phyloP scores from a whole-genome alignment of 805 yeast species.

The Ogataea angusta region DNA sequence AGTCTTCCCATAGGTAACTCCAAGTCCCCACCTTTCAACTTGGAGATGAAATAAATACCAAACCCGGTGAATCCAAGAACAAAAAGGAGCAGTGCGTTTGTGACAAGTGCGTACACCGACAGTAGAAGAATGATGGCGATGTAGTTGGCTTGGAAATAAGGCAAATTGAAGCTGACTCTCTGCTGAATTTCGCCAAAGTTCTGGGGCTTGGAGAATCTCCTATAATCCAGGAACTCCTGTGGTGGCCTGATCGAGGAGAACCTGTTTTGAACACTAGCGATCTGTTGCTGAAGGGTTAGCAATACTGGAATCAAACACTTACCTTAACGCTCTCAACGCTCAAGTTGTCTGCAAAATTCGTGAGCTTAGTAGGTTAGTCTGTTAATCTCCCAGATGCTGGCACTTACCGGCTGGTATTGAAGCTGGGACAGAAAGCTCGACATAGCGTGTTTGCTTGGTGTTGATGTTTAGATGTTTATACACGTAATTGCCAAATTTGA shows the following conservation, averaged over 20 bases:
- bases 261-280: slow-evolving; percentile 54
- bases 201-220: slow-evolving; percentile 85
- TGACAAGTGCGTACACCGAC: slow-evolving; percentile 79
- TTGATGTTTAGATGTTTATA: slow-evolving; percentile 2
- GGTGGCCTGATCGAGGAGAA: slow-evolving; percentile 79
- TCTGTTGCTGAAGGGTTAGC: slow-evolving; percentile 14
- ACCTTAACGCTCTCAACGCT: slow-evolving; percentile 47
- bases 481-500: slow-evolving; percentile 13
- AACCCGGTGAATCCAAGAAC: slow-evolving; percentile 70
- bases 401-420: slow-evolving; percentile 40
- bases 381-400: background rate
- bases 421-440: slow-evolving; percentile 35
- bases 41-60: slow-evolving; percentile 77
- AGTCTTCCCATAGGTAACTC: slow-evolving; percentile 70
- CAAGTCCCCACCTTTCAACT: slow-evolving; percentile 79
- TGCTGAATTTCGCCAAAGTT: slow-evolving; percentile 87
- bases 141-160: slow-evolving; percentile 86
- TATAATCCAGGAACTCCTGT: slow-evolving; percentile 89
- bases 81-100: slow-evolving; percentile 80
- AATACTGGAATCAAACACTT: background rate
- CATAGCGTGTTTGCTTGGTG: slow-evolving; percentile 6
- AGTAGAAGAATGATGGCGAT: slow-evolving; percentile 66
- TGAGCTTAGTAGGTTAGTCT: slow-evolving; percentile 30
- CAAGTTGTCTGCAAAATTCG: slow-evolving; percentile 45
- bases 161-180: slow-evolving; percentile 81